Percentiles rank a stretch among this genome's conserved stretches.
These are phyloP conservation scores for Talaromyces trachyspermus DNA, from an alignment of 495 filamentous ascomycete species.

Conservation along the genomic window DNA sequence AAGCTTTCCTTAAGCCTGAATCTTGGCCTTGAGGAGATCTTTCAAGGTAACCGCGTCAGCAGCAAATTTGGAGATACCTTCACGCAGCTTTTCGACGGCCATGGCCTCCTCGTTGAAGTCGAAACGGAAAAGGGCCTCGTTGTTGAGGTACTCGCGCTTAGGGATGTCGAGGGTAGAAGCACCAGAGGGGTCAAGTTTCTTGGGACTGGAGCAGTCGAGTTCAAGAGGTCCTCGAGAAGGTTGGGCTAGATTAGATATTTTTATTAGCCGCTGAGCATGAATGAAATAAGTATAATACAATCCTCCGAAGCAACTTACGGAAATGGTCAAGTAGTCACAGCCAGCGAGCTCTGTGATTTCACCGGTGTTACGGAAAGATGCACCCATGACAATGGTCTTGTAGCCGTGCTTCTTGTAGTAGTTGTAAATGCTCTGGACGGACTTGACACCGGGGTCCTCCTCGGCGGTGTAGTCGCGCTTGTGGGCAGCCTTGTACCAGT, in stretches of 20 bases:
- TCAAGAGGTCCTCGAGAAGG: conserved; percentile 88
- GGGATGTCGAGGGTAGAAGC: conserved; percentile 65
- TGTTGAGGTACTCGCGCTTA: conserved; percentile 84
- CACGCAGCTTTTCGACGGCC: conserved; percentile 96
- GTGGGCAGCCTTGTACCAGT: conserved; percentile 96
- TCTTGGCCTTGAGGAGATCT: conserved; percentile 81
- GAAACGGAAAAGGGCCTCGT: conserved; percentile 92
- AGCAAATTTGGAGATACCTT: conserved; percentile 98
- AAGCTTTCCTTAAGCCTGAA: conserved; percentile 42
- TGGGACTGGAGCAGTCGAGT: conserved; percentile 67
- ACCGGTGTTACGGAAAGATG: conserved; percentile 89
- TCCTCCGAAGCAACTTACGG: conserved; percentile 46
- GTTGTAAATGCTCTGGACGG: conserved; percentile 94
- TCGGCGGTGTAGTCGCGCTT: conserved; percentile 83
- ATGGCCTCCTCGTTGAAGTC: conserved; percentile 99
- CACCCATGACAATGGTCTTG: conserved; percentile 99
- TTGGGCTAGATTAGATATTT: conserved; percentile 53
- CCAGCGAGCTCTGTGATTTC: conserved; percentile 98
- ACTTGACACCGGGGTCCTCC: conserved; percentile 96
- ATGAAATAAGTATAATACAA: background rate
- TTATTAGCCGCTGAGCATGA: background rate
- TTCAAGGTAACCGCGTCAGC: conserved; percentile 93
- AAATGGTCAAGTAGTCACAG: conserved; percentile 98
- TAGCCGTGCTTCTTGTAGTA: conserved; percentile 99
- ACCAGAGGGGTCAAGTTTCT: conserved; percentile 76